A percentile compares a stretch with the other conserved stretches of the same genome.
phyloP scores from a whole-genome alignment of 148 eudicot genomes.

The Rhododendron kiyosumense region DNA sequence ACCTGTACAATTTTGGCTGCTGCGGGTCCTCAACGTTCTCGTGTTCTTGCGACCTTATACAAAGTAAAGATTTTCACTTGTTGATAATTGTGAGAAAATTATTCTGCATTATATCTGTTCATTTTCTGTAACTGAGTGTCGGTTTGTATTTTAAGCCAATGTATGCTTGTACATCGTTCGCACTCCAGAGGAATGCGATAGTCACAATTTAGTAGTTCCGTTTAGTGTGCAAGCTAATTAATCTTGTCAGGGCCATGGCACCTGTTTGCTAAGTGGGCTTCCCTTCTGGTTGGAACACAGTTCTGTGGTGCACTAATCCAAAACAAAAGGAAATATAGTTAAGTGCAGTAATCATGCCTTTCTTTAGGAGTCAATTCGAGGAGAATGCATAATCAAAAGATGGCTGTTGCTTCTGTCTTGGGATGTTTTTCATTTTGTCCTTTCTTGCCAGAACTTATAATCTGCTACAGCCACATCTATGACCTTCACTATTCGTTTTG shows the following conservation, averaged over 20 bases:
- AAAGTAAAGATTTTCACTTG: constrained; percentile 44
- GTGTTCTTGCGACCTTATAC: constrained; percentile 94
- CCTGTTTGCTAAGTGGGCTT: background rate
- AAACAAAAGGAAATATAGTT: background rate
- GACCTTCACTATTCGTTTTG: background rate
- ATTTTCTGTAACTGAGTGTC: background rate
- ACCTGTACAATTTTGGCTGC: constrained; percentile 99
- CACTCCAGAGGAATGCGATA: background rate
- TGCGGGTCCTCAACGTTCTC: constrained; percentile 96
- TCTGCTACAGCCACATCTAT: background rate
- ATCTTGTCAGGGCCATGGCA: background rate
- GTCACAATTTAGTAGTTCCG: background rate
- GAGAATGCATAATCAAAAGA: background rate
- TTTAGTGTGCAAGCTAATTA: background rate
- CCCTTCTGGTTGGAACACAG: background rate
- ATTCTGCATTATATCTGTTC: background rate
- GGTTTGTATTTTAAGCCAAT: background rate
- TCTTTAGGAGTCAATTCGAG: background rate
- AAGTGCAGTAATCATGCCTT: background rate
- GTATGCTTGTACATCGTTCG: background rate
- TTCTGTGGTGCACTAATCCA: background rate
- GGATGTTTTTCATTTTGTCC: background rate
- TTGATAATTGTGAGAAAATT: background rate
- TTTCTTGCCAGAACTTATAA: background rate
- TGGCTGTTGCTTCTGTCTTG: background rate